Evolutionary conservation across 129 eudicot genomes (phyloP).

Genomic region (Solidago caesia): DNA sequence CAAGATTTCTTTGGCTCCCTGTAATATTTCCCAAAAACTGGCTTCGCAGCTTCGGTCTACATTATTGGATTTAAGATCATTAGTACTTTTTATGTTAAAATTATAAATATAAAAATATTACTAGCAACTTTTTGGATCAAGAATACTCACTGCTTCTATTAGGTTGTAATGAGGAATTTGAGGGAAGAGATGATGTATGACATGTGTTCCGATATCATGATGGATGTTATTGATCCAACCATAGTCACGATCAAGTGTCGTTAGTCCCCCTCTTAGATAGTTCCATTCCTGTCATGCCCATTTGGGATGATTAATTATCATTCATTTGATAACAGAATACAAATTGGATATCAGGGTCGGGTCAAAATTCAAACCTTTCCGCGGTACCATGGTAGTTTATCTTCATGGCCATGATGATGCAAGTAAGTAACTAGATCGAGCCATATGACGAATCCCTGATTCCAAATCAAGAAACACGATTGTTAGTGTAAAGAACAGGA

Average conservation of each 20-base stretch:
- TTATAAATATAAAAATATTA: not conserved
- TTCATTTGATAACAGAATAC: constrained; percentile 3
- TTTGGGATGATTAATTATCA: not conserved
- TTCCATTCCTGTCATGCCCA: constrained; percentile 78
- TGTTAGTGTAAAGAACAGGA: not conserved
- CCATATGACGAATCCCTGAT: constrained; percentile 83
- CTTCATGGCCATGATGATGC: constrained; percentile 95
- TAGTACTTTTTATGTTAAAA: constrained; percentile 8
- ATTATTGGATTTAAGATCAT: constrained; percentile 6
- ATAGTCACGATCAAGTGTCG: constrained; percentile 93
- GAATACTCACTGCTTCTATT: constrained; percentile 66
- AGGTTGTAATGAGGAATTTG: constrained; percentile 98
- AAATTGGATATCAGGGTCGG: constrained; percentile 9
- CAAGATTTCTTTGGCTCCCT: constrained; percentile 74
- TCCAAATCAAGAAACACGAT: constrained; percentile 24
- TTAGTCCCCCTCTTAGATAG: constrained; percentile 92
- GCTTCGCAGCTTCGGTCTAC: constrained; percentile 87
- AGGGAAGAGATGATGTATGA: constrained; percentile 95
- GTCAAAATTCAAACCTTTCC: constrained; percentile 61
- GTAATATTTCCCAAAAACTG: constrained; percentile 72
- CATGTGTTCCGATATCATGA: constrained; percentile 97
- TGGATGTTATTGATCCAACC: constrained; percentile 98
- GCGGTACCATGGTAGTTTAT: constrained; percentile 95
- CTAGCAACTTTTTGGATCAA: not conserved
- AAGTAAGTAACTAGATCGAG: constrained; percentile 86